Base-by-base conservation (phyloP, 306 rosid species). In the Glycine tomentella region DNA sequence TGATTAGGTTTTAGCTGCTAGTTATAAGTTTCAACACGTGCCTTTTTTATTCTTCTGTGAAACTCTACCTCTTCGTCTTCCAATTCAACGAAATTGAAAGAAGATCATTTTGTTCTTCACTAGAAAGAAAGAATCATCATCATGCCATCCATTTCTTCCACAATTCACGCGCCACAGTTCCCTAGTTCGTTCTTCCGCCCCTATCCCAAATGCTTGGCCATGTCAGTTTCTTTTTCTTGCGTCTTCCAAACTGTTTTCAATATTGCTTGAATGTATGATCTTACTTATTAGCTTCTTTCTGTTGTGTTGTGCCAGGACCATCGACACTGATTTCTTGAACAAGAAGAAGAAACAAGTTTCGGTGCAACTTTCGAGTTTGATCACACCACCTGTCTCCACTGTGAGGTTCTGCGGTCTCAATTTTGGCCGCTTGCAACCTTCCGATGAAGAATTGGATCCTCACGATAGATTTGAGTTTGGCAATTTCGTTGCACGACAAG, bases 401-500 rank as follows among this genome's bases (percentile, higher is more conserved):
- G 80, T 48, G 9, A 68, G 65, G 77, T 55, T 82, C 10, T 63
- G 69, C 65, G 86, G 81, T 85, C 83, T 90, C 31, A 87, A 48
- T 68, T 89, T 92, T 67, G 84, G 90, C 78, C 84, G 90, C 58
- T 79, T 74, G 66, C 94, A 90, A 70, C 90, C 91, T 34, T 76
- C 89, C 2, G 91, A 88, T 50, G 57, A 84, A 75, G 92, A 89
- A 65, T 80, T 91, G 69, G 72, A 31, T 68, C 66, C 48, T 3
- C 83, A 81, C 4, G 71, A 44, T 4, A 84, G 42, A 16, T 15
- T 89, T 14, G 88, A 90, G 69, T 92, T 90, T 45, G 91, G 90
- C 14, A 80, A 86, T 46, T 94, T 87, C 62, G 82, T 90, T 72
- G 97, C 90, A 10, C 80, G 97, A 61, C 77, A 88, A 67, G 92